Conservation (phyloP, 768 basidiomycete genomes). For the Phlegmacium glaucopus region DNA sequence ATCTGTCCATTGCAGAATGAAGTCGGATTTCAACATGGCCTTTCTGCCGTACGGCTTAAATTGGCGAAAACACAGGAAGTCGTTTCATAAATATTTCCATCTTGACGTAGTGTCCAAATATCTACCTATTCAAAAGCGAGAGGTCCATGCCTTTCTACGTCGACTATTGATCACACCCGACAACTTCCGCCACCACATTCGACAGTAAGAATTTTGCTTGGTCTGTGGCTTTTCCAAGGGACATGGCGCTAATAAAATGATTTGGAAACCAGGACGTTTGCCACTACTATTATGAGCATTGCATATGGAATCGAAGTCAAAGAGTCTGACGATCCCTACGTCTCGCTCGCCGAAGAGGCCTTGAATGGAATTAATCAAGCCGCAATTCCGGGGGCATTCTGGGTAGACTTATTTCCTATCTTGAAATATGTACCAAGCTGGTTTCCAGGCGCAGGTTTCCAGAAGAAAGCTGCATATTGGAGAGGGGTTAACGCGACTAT, state of each 20-base stretch:
- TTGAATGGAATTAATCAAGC: conserved; percentile 24
- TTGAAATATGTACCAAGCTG: conserved; percentile 36
- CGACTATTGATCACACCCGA: conserved; percentile 36
- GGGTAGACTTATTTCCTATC: conserved; percentile 32
- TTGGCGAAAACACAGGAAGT: conserved; percentile 46
- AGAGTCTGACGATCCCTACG: conserved; percentile 31
- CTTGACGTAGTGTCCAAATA: conserved; percentile 36
- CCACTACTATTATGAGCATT: conserved; percentile 38
- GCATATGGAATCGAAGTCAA: conserved; percentile 29
- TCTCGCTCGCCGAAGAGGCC: conserved; percentile 27
- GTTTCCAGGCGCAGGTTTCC: conserved; percentile 36
- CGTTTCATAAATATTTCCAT: conserved; percentile 49
- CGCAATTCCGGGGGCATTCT: conserved; percentile 28
- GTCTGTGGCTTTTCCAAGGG: background rate
- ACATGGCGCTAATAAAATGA: background rate
- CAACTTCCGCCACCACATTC: conserved; percentile 28
- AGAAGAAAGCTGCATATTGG: conserved; percentile 32
- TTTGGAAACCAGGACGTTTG: conserved; percentile 34
- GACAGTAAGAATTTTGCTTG: conserved; percentile 12
- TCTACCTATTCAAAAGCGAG: conserved; percentile 42
- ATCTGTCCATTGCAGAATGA: conserved; percentile 12
- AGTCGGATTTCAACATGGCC: conserved; percentile 39
- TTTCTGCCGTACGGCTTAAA: conserved; percentile 38
- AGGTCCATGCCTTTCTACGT: conserved; percentile 39
- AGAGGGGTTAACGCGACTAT: conserved; percentile 8